Evolutionary conservation across 2,329 filamentous ascomycete genomes (phyloP).

Genomic region (Lasiodiplodia sp.): DNA sequence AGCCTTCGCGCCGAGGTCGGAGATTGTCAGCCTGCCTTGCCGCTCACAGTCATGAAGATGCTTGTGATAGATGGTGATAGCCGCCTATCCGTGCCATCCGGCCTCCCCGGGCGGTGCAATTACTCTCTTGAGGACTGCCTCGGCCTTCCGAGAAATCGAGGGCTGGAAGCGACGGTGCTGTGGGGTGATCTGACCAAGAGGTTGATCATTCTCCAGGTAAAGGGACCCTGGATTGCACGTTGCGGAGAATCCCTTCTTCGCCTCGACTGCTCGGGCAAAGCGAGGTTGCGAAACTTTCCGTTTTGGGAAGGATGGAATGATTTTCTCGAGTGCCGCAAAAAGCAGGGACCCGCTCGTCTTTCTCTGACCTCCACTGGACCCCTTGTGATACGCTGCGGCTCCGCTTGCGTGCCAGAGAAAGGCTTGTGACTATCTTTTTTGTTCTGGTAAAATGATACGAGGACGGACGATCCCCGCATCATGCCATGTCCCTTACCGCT

Average conservation of each 20-base stretch:
- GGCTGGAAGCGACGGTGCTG: too few relatives aligned
- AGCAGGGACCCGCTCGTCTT: background rate
- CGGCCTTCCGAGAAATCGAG: too few relatives aligned
- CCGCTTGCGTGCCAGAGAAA: background rate
- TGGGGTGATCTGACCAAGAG: background rate
- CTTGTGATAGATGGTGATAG: too few relatives aligned
- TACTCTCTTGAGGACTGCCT: background rate
- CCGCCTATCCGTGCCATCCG: too few relatives aligned
- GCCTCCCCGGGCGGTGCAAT: too few relatives aligned
- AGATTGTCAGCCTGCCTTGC: too few relatives aligned
- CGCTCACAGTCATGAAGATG: too few relatives aligned
- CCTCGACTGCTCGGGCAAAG: background rate
- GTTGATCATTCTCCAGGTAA: background rate
- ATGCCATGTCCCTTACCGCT: constrained; percentile 5
- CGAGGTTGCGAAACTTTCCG: background rate
- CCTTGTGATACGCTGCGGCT: background rate
- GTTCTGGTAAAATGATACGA: background rate
- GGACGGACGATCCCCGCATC: background rate
- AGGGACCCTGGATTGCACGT: background rate
- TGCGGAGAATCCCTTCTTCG: background rate
- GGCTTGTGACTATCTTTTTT: background rate
- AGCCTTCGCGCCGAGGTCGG: too few relatives aligned
- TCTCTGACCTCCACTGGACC: background rate
- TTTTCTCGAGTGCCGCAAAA: background rate
- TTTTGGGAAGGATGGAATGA: background rate